Conservation (phyloP, 164 flowering plant genomes). For the Aristolochia contorta region DNA sequence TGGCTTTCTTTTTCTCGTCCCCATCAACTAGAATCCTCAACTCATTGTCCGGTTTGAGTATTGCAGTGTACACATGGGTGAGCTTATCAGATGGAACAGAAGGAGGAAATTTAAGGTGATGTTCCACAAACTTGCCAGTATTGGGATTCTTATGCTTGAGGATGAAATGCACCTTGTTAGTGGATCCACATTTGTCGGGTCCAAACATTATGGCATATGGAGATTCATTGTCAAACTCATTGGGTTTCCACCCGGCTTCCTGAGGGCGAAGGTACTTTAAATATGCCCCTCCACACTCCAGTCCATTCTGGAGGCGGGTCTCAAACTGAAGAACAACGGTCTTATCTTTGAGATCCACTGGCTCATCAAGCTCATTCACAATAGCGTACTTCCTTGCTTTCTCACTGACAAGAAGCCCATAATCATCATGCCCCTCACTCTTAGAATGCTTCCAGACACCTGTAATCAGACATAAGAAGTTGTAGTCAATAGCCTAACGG, state of each 20-base stretch:
- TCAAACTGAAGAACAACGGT: conserved; percentile 82
- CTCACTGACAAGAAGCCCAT: conserved; percentile 94
- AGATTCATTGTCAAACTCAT: conserved; percentile 80
- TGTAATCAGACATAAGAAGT: conserved; percentile 11
- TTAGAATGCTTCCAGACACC: conserved; percentile 92
- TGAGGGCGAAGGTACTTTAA: conserved; percentile 93
- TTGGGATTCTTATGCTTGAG: conserved; percentile 93
- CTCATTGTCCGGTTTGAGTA: conserved; percentile 67
- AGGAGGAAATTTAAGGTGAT: conserved; percentile 86
- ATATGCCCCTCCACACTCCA: conserved; percentile 98
- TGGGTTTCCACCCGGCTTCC: conserved; percentile 84
- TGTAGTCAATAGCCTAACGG: background rate
- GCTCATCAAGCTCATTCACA: conserved; percentile 72
- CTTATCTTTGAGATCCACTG: conserved; percentile 56
- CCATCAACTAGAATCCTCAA: conserved; percentile 71
- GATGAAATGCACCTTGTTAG: conserved; percentile 94
- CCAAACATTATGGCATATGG: conserved; percentile 98
- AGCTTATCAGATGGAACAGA: conserved; percentile 85
- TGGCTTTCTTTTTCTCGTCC: conserved; percentile 81
- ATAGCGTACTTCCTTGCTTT: conserved; percentile 89
- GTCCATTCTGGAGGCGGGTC: conserved; percentile 82
- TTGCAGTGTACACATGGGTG: conserved; percentile 82
- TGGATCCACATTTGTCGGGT: conserved; percentile 92
- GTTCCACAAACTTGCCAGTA: conserved; percentile 79
- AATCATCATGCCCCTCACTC: conserved; percentile 98